Conservation (phyloP, 225 moss, liverwort and hornwort species). For the Anthoceros angustus region DNA sequence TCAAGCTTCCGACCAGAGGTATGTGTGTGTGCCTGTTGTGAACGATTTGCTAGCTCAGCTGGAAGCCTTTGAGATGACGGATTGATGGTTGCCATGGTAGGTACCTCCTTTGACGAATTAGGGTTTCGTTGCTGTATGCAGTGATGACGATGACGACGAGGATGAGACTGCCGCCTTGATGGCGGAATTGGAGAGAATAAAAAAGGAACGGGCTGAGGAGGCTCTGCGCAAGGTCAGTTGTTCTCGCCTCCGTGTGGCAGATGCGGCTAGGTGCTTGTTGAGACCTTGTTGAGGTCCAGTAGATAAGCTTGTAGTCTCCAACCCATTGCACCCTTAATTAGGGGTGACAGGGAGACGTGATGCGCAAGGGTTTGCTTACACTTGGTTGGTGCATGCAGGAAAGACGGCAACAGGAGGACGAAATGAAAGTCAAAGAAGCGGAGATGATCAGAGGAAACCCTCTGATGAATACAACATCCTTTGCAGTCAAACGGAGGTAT, state of each 20-base stretch:
- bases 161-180: background rate
- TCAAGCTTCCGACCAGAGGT: slow-evolving; percentile 77
- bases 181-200: slow-evolving; percentile 91
- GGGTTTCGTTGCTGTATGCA: background rate
- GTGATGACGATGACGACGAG: no score
- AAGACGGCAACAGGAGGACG: slow-evolving; percentile 62
- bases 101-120: background rate
- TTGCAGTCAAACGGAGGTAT: slow-evolving; percentile 87
- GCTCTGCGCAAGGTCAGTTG: slow-evolving; percentile 54
- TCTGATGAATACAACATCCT: slow-evolving; percentile 63
- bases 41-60: no score
- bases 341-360: no score
- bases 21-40: background rate
- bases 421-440: slow-evolving; percentile 70
- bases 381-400: slow-evolving; percentile 24
- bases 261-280: background rate
- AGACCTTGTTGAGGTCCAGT: background rate
- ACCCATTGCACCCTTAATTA: no score
- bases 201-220: slow-evolving; percentile 84
- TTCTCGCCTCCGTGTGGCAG: background rate
- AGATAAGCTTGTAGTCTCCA: background rate
- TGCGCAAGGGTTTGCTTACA: no score
- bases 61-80: background rate
- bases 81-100: background rate
- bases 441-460: slow-evolving; percentile 86